Evolutionary conservation across 2,329 filamentous ascomycete species (phyloP), one percentile per base, ranked within the genome.

Genomic region (Lanzia echinophila): DNA sequence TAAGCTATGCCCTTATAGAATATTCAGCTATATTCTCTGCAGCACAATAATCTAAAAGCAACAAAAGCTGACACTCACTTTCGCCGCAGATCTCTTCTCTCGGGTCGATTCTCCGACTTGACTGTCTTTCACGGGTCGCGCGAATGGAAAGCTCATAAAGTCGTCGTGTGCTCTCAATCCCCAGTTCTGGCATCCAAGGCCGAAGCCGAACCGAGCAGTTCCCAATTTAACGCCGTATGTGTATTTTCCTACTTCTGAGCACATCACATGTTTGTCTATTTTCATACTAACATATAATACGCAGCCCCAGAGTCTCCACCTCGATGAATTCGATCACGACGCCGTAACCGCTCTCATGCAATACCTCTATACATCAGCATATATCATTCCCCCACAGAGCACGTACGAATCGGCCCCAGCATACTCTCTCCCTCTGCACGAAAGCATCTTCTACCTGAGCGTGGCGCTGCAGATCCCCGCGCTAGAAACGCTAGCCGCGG

Each of bases 21-120:
- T n/a, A n/a, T n/a, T n/a, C n/a, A 28, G 24, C 8, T 28, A 4
- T 4, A 4, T 28, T 4, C 24, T 28, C 8, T 28, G 4, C 24
- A 4, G 8, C 24, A 4, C 24, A 28, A 28, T 28, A 4, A 4
- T 28, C 24, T 28, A 15, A 28, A n/a, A 44, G 3, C 3, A n/a
- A 42, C 13, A 47, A 17, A 53, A 24, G 22, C 24, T 53, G 15
- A 53, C 8, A 19, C 31, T 17, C n/a, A n/a, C n/a, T n/a, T n/a
- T 6, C 3, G 13, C 10, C 13, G 20, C 32, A 64, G 62, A 13
- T 60, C 60, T 24, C 56, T 64, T 11, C 17, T 55, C 24, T 49
- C 57, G 6, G 63, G 63, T 24, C 57, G 59, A 36, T 65, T 59
- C 45, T 64, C 62, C 6, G 63, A 65, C 38, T 31, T 65, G 20